A percentile compares a stretch with the other conserved stretches of the same genome.
These are phyloP conservation scores for Fusarium palustre DNA, from an alignment of 2,329 filamentous ascomycete species.

Conservation along the genomic window DNA sequence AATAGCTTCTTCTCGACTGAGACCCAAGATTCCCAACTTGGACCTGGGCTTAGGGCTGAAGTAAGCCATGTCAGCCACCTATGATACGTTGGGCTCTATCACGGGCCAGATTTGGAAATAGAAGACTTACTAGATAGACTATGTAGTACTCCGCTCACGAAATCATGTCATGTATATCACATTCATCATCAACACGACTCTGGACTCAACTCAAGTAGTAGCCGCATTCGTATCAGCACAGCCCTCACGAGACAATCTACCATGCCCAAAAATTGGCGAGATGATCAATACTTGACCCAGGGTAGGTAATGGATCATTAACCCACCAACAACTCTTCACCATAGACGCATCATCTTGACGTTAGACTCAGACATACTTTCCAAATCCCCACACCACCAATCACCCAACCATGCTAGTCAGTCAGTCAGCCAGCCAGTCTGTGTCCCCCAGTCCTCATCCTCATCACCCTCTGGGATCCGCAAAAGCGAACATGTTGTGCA, in stretches of 20 bases:
- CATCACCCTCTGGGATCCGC: constrained; percentile 31
- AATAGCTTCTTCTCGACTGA: constrained; percentile 12
- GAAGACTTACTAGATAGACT: neutral
- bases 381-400: constrained; percentile 38
- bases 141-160: neutral
- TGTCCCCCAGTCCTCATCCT: constrained; percentile 7
- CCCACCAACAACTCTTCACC: neutral
- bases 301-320: constrained; percentile 20
- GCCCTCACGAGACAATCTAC: constrained; percentile 17
- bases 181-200: constrained; percentile 3
- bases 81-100: neutral
- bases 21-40: neutral
- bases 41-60: constrained; percentile 22
- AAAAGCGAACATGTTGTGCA: constrained; percentile 43
- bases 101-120: neutral
- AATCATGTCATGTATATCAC: constrained; percentile 1
- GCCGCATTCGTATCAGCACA: constrained; percentile 28
- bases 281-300: constrained; percentile 19
- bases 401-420: constrained; percentile 1
- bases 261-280: constrained; percentile 21
- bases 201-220: constrained; percentile 9
- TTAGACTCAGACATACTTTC: constrained; percentile 22
- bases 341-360: constrained; percentile 38
- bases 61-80: constrained; percentile 26
- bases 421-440: neutral